Evolutionary conservation across 1,139 yeast species (phyloP).

Genomic region (Petasospora fabianii): DNA sequence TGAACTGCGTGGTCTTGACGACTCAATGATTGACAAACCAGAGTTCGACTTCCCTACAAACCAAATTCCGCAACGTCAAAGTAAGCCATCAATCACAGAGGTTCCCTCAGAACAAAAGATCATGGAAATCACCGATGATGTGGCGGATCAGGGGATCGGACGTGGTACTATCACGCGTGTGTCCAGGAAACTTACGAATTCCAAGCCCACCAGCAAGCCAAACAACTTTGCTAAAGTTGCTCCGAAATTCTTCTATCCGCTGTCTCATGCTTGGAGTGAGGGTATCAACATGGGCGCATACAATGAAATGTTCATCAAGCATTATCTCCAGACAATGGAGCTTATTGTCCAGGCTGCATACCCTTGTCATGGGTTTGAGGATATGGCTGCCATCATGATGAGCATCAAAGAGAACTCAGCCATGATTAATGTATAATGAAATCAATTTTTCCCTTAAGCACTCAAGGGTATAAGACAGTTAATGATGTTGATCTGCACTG

Average conservation of each 20-base stretch:
- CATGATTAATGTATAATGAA: constrained; percentile 7
- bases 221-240: constrained; percentile 33
- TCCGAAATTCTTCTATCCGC: constrained; percentile 33
- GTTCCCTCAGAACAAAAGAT: constrained; percentile 16
- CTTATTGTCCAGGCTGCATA: constrained; percentile 32
- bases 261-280: constrained; percentile 36
- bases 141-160: constrained; percentile 4
- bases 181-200: constrained; percentile 30
- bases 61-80: constrained; percentile 26
- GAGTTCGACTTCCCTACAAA: constrained; percentile 32
- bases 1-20: constrained; percentile 59
- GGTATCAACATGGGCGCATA: constrained; percentile 35
- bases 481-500: too few relatives aligned
- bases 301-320: constrained; percentile 34
- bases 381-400: constrained; percentile 27
- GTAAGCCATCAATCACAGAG: constrained; percentile 10
- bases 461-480: too few relatives aligned
- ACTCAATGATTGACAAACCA: constrained; percentile 36
- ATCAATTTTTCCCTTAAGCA: too few relatives aligned
- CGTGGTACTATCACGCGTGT: constrained; percentile 28
- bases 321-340: constrained; percentile 33
- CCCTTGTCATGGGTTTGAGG: constrained; percentile 34
- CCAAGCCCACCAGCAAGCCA: constrained; percentile 13
- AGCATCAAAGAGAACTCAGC: constrained; percentile 16
- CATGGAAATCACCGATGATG: constrained; percentile 15